Base-by-base conservation (phyloP, 2,329 filamentous ascomycete species). In the Metarhizium guizhouense region DNA sequence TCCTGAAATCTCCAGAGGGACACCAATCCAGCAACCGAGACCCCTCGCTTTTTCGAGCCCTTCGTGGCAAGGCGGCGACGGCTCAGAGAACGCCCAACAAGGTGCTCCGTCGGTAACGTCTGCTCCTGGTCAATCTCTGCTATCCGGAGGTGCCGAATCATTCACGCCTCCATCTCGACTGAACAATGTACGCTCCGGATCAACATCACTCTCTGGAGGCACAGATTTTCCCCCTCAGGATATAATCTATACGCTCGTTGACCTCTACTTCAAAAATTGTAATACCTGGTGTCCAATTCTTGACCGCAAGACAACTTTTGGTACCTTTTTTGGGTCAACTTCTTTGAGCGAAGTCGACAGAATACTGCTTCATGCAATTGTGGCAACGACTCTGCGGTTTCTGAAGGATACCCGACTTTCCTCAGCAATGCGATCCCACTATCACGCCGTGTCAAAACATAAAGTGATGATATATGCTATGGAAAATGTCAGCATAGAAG, bases 261-360 rank as follows among this genome's bases (percentile, higher is more conserved):
- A 84, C 58, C 69, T 84, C 7, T 85, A 82, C 67, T 84, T 85
- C 70, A 83, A 82, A 61, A 81, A 85, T 64, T 79, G 82, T 64
- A 84, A 84, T 60, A 81, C 81, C 0, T 85, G 82, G 82, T 75
- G 73, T 52, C 73, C 73, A 0, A 74, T 76, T 13, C 68, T 76
- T 11, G 73, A 76, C 47, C 68, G 73, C 7, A 74, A 75, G 55
- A 71, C 73, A 0, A 74, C 71, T 14, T 70, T 74, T 62, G 62
- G 67, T 2, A 65, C 62, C 20, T 70, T 76, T 55, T 75, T 75
- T 43, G 72, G 71, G 1, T 71, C 72, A 6, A 72, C 72, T 0
- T 70, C 69, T 0, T 59, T 74, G 34, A 64, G 63, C 38, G 72
- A 75, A 54, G 65, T 68, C 1, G 73, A 75, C 50, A 64, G 72